These are phyloP conservation scores for Fusarium domesticum DNA, from an alignment of 2,329 filamentous ascomycete genomes.

Conservation along the genomic window DNA sequence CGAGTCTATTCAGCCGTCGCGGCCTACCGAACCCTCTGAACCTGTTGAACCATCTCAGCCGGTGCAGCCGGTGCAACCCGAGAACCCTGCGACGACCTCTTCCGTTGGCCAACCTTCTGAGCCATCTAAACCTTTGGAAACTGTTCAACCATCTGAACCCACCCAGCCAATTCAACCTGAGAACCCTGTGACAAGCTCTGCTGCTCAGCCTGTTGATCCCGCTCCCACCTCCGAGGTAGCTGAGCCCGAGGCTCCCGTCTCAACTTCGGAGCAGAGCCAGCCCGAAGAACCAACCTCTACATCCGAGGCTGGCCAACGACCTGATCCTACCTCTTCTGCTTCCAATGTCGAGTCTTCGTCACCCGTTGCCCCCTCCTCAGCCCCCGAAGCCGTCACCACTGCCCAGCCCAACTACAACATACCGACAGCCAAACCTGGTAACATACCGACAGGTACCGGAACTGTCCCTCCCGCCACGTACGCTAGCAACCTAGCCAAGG, in stretches of 20 bases:
- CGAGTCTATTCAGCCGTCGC: not conserved
- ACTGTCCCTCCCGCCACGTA: slow-evolving; percentile 43
- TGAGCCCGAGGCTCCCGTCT: slow-evolving; percentile 6
- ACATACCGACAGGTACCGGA: slow-evolving; percentile 37
- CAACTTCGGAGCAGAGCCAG: slow-evolving; percentile 3
- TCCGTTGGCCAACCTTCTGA: slow-evolving; percentile 7
- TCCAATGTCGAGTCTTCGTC: slow-evolving; percentile 15
- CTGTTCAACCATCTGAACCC: not conserved
- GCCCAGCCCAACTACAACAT: slow-evolving; percentile 36
- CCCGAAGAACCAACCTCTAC: slow-evolving; percentile 1
- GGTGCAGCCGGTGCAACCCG: slow-evolving; percentile 4
- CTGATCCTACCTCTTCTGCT: slow-evolving; percentile 5
- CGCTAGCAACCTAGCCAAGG: slow-evolving; percentile 44
- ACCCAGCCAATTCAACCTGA: slow-evolving; percentile 5
- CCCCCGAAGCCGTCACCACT: slow-evolving; percentile 9
- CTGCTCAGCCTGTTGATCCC: slow-evolving; percentile 7
- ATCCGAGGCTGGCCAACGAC: slow-evolving; percentile 1
- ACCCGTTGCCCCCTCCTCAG: slow-evolving; percentile 5
- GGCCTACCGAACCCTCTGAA: not conserved
- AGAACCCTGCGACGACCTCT: slow-evolving; percentile 9
- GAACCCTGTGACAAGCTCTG: slow-evolving; percentile 10
- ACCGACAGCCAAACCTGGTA: slow-evolving; percentile 40
- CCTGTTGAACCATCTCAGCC: not conserved
- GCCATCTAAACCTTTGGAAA: not conserved
- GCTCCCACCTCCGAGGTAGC: slow-evolving; percentile 8